phyloP scores from a whole-genome alignment of 805 yeast species.

The Zygosaccharomyces lentus region DNA sequence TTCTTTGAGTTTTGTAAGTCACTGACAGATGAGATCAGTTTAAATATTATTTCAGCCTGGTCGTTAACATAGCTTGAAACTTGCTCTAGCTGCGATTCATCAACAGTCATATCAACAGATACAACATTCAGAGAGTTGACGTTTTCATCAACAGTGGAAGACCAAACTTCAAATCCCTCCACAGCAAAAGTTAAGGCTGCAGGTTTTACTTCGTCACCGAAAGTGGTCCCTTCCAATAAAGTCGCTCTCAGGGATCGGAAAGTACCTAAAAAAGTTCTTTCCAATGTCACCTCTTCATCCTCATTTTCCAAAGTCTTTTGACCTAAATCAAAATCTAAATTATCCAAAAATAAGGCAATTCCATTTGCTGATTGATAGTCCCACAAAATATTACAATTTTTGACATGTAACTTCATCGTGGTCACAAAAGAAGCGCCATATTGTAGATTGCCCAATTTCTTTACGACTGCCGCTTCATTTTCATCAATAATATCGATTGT shows the following conservation, averaged over 20 bases:
- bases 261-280: slow-evolving; percentile 16
- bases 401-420: slow-evolving; percentile 19
- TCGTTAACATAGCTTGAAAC: slow-evolving; percentile 21
- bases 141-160: slow-evolving; percentile 18
- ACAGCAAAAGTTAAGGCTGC: slow-evolving; percentile 27
- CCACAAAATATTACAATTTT: slow-evolving; percentile 22
- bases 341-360: slow-evolving; percentile 21
- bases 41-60: slow-evolving; percentile 8
- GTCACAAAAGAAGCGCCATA: slow-evolving; percentile 14
- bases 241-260: slow-evolving; percentile 22
- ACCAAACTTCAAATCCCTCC: slow-evolving; percentile 32
- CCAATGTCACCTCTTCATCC: slow-evolving; percentile 15
- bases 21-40: slow-evolving; percentile 11
- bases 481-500: slow-evolving; percentile 55
- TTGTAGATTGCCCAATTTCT: slow-evolving; percentile 37
- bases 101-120: slow-evolving; percentile 32
- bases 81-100: slow-evolving; percentile 38
- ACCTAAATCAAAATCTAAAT: slow-evolving; percentile 23
- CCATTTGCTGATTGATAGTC: slow-evolving; percentile 19
- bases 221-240: slow-evolving; percentile 9
- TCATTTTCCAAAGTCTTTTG: slow-evolving; percentile 18
- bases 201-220: slow-evolving; percentile 19
- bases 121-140: slow-evolving; percentile 28
- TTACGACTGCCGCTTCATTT: slow-evolving; percentile 57
- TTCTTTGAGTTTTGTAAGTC: slow-evolving; percentile 10